Conservation (phyloP, 139 green algal genomes). For the Deuterostichococcus epilithicus region DNA sequence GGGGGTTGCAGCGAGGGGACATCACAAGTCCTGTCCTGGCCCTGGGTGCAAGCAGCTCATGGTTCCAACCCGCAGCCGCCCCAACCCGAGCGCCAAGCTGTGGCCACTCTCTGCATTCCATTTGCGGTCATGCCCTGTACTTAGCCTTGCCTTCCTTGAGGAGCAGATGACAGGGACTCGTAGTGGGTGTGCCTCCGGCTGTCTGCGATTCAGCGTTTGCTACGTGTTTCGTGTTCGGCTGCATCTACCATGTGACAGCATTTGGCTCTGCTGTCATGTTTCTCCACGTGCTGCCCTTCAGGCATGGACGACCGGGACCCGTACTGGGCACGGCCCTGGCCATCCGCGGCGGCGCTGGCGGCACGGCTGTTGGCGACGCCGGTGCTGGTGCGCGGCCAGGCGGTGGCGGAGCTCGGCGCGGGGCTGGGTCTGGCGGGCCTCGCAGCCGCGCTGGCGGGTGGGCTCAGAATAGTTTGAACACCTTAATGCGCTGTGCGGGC, state of each 20-base stretch:
- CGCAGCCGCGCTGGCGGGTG: slow-evolving; percentile 62
- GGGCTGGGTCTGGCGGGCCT: slow-evolving; percentile 74
- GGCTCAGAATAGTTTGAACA: neutral
- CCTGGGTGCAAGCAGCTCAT: too few species aligned
- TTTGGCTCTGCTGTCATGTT: neutral
- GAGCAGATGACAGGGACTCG: neutral
- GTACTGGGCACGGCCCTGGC: slow-evolving; percentile 76
- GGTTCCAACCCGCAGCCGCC: too few species aligned
- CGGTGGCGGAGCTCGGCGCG: slow-evolving; percentile 65
- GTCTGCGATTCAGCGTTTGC: neutral
- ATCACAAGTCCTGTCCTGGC: too few species aligned
- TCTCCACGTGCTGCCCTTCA: neutral
- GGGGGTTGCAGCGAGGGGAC: too few species aligned
- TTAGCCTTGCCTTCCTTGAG: neutral
- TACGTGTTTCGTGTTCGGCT: neutral
- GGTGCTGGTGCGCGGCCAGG: slow-evolving; percentile 45
- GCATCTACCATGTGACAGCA: too few species aligned
- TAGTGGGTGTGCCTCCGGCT: neutral
- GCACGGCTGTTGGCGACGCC: slow-evolving; percentile 52
- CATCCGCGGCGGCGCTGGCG: slow-evolving; percentile 69
- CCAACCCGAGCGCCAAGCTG: too few species aligned
- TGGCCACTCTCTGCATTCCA: neutral
- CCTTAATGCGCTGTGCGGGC: neutral
- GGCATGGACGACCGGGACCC: slow-evolving; percentile 49
- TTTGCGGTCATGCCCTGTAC: too few species aligned